These are phyloP conservation scores for Moniliophthora roreri DNA, from an alignment of 1,284 basidiomycete species.

Conservation along the genomic window DNA sequence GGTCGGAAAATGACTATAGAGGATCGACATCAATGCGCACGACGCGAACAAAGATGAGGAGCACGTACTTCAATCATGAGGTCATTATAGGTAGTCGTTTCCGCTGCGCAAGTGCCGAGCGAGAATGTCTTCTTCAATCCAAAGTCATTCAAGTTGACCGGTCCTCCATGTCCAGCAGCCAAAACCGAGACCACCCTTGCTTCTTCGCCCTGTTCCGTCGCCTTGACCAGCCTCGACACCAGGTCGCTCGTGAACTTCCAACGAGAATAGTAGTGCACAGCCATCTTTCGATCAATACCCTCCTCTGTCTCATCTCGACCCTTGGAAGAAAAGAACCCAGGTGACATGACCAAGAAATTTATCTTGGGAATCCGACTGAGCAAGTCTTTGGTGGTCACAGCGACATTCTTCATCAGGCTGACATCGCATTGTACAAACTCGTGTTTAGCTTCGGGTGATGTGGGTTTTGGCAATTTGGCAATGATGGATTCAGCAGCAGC, in stretches of 20 bases:
- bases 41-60: too few species aligned
- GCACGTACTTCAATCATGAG: constrained; percentile 41
- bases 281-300: constrained; percentile 48
- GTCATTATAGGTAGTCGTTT: constrained; percentile 43
- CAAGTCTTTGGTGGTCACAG: constrained; percentile 16
- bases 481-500: constrained; percentile 34
- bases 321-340: constrained; percentile 34
- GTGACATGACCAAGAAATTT: constrained; percentile 43
- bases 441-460: constrained; percentile 11
- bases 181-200: constrained; percentile 42
- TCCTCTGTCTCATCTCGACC: constrained; percentile 44
- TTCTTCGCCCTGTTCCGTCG: constrained; percentile 38
- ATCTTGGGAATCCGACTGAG: constrained; percentile 30
- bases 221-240: constrained; percentile 33
- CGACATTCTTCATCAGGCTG: constrained; percentile 27
- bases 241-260: constrained; percentile 48
- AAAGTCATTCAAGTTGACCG: constrained; percentile 40
- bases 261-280: constrained; percentile 45
- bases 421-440: constrained; percentile 30
- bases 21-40: too few species aligned
- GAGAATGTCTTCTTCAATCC: constrained; percentile 43
- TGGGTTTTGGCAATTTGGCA: constrained; percentile 27
- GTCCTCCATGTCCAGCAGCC: constrained; percentile 34
- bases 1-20: too few species aligned
- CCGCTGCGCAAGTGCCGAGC: constrained; percentile 27